Evolutionary conservation across 1,284 basidiomycete genomes (phyloP), one percentile per base, ranked within the genome.

Genomic region (Ceratobasidium sp.): DNA sequence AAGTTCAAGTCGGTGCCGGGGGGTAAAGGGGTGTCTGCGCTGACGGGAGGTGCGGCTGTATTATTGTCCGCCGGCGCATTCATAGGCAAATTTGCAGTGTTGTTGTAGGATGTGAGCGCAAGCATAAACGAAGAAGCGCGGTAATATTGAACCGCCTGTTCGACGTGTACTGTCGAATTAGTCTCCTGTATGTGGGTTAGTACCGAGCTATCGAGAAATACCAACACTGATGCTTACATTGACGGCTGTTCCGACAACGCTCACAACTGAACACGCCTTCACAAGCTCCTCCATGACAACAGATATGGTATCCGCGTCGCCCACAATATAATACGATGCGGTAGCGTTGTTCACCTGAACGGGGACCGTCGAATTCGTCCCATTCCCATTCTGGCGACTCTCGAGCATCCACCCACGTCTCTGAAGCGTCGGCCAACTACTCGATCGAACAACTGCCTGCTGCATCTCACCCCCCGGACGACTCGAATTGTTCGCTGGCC

Each of bases 121-220:
- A 81, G 76, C n/a, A 75, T 78, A 72, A 81, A 80, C 17, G 78
- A 77, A 11, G 78, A 80, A 4, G 80, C 72, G 50, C 81, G 79
- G 73, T 81, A 81, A 53, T 79, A 81, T 67, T 81, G 80, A 17
- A 81, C 73, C 15, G 79, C 71, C 69, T 81, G 79, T 60, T 80
- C 79, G 0, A 80, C 78, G 45, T 75, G 73, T 14, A 77, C 76
- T 50, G 73, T 73, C 2, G 71, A 65, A 14, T 56, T 59, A 7
- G 41, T 51, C 14, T 63, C 53, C 66, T 71, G 19, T 22, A 41
- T 5, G 27, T 3, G 4, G 27, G 22, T 73, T 47, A 17, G 59
- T 31, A 51, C 31, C 17, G 5, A 11, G 45, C 33, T 11, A 29
- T 17, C 6, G 15, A 6, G 3, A 50, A 54, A 17, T 29, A 44